Evolutionary conservation across 108 stramenopile genomes (phyloP).

Genomic region (Skeletonema costatum): DNA sequence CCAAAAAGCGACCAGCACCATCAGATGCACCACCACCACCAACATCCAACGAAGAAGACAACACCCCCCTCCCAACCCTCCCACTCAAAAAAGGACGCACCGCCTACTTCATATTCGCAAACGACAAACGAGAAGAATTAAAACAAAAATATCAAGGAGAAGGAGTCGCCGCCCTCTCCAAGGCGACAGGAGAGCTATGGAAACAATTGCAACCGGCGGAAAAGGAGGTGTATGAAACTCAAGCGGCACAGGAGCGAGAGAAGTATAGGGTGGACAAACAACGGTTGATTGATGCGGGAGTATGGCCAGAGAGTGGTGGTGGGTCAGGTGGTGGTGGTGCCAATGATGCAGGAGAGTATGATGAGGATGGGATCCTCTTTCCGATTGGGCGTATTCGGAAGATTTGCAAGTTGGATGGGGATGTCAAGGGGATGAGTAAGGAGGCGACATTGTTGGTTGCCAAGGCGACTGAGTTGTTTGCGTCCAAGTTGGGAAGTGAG

Average conservation of each 20-base stretch:
- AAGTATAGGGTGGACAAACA: constrained; percentile 55
- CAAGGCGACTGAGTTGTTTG: constrained; percentile 81
- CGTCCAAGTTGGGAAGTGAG: constrained; percentile 65
- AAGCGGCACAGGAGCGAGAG: constrained; percentile 66
- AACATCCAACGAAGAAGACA: neutral
- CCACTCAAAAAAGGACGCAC: constrained; percentile 76
- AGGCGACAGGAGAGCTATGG: constrained; percentile 69
- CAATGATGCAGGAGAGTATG: constrained; percentile 15
- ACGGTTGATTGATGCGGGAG: constrained; percentile 57
- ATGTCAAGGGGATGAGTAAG: constrained; percentile 79
- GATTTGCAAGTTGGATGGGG: constrained; percentile 88
- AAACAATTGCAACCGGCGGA: constrained; percentile 42
- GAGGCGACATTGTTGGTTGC: constrained; percentile 80
- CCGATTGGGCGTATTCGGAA: constrained; percentile 86
- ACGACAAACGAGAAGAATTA: constrained; percentile 69
- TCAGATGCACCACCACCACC: neutral
- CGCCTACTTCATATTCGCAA: constrained; percentile 87
- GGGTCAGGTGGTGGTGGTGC: neutral
- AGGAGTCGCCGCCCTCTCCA: constrained; percentile 63
- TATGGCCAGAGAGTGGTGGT: constrained; percentile 15
- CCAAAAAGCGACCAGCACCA: neutral
- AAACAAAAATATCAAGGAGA: constrained; percentile 72
- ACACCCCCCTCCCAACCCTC: constrained; percentile 38
- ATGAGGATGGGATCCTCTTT: constrained; percentile 42
- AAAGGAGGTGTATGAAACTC: constrained; percentile 60